Evolutionary conservation across 2,329 filamentous ascomycete species (phyloP).

Genomic region (Microcyclosporella mali): DNA sequence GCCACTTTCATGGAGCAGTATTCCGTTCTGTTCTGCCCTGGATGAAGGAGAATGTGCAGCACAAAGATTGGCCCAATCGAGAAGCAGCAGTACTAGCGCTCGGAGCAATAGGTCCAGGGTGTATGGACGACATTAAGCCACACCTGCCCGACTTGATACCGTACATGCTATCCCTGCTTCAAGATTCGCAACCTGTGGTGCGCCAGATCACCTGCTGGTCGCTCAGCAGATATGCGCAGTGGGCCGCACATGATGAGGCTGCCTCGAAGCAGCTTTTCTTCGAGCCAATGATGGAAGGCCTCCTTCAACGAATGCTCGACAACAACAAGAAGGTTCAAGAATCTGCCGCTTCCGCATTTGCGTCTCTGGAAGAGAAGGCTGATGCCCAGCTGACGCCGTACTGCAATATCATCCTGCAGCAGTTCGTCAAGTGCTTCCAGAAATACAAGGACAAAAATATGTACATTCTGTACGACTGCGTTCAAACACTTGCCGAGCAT

Average conservation of each 20-base stretch:
- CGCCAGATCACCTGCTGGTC: conserved; percentile 98
- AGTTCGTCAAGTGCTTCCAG: conserved; percentile 85
- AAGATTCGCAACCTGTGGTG: conserved; percentile 82
- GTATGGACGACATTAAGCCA: conserved; percentile 80
- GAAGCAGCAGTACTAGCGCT: conserved; percentile 92
- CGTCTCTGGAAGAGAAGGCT: conserved; percentile 90
- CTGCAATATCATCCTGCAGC: conserved; percentile 79
- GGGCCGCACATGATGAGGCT: conserved; percentile 73
- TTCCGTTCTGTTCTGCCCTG: conserved; percentile 92
- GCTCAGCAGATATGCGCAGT: conserved; percentile 83
- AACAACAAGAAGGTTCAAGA: conserved; percentile 97
- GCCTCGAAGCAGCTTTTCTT: conserved; percentile 71
- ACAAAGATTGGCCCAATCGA: conserved; percentile 82
- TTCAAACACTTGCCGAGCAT: conserved; percentile 91
- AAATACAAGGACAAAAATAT: conserved; percentile 99
- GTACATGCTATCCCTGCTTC: conserved; percentile 79
- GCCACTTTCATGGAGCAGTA: conserved; percentile 78
- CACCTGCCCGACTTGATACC: conserved; percentile 86
- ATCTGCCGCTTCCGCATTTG: conserved; percentile 90
- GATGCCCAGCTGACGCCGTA: conserved; percentile 76
- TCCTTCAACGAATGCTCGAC: conserved; percentile 90
- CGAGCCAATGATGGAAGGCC: conserved; percentile 94
- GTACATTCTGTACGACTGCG: conserved; percentile 97
- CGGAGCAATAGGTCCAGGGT: conserved; percentile 90
- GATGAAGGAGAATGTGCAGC: conserved; percentile 79